A percentile compares a stretch with the other conserved stretches of the same genome.
Evolutionary conservation across 331 rosid genomes (phyloP).

Genomic region (Malus hybrid): DNA sequence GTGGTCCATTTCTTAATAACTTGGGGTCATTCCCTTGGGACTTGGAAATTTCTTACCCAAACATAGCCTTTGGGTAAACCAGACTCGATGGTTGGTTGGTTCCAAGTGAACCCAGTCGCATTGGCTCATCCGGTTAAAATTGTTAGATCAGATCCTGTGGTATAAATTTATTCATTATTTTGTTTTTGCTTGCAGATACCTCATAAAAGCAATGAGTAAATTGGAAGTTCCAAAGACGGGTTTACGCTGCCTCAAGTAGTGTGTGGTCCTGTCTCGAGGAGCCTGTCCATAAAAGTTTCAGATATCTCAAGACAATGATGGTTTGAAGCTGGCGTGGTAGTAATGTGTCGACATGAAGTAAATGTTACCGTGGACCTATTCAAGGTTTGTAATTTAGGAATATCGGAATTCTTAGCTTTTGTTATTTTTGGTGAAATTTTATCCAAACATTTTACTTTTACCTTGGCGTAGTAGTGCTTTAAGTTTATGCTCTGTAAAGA

Average conservation of each 20-base stretch:
- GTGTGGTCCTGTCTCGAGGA: neutral
- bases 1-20: neutral
- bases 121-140: neutral
- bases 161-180: neutral
- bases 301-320: neutral
- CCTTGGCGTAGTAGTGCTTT: neutral
- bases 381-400: neutral
- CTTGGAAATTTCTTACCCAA: neutral
- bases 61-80: neutral
- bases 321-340: constrained; percentile 1
- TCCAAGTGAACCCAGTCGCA: neutral
- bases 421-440: neutral
- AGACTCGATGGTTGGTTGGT: neutral
- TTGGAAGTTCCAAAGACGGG: constrained; percentile 5
- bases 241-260: neutral
- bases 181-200: constrained; percentile 9
- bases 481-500: neutral
- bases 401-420: neutral
- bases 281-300: neutral
- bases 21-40: neutral
- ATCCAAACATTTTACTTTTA: neutral
- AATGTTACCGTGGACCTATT: neutral
- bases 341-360: constrained; percentile 29
- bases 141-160: neutral
- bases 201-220: neutral